Conservation (phyloP, 2,329 filamentous ascomycete genomes). For the Colletotrichum cereale region DNA sequence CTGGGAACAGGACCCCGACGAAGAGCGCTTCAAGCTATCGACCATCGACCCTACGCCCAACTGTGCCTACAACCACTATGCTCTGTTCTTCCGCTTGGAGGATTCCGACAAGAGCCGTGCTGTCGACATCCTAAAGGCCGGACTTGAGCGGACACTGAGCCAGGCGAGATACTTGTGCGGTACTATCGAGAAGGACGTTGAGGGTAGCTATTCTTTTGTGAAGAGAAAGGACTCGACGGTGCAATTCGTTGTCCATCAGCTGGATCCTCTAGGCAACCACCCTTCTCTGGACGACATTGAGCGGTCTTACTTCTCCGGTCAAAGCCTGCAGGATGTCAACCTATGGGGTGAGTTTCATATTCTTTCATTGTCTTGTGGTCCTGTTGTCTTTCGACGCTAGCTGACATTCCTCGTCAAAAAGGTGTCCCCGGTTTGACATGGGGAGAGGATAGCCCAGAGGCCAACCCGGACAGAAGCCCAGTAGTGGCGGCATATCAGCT, state of each 20-base stretch:
- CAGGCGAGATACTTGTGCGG: not conserved
- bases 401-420: not conserved
- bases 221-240: not conserved
- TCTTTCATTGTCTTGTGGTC: too few relatives aligned
- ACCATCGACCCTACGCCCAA: not conserved
- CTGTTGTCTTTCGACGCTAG: not conserved
- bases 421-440: not conserved
- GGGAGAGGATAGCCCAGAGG: conserved; percentile 53
- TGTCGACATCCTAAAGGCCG: not conserved
- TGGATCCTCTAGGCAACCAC: not conserved
- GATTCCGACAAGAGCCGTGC: not conserved
- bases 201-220: not conserved
- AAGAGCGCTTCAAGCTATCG: conserved; percentile 11
- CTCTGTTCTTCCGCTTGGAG: not conserved
- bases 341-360: conserved; percentile 15
- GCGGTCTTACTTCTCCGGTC: not conserved
- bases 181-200: not conserved
- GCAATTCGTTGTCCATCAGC: not conserved
- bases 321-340: conserved; percentile 8
- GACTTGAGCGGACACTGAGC: conserved; percentile 4
- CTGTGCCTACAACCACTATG: not conserved
- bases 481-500: conserved; percentile 53
- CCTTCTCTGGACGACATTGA: not conserved
- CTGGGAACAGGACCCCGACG: not conserved
- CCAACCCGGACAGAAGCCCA: conserved; percentile 50